Evolutionary conservation across 2,329 filamentous ascomycete genomes (phyloP).

Genomic region (Arthrobotrys musiformis): DNA sequence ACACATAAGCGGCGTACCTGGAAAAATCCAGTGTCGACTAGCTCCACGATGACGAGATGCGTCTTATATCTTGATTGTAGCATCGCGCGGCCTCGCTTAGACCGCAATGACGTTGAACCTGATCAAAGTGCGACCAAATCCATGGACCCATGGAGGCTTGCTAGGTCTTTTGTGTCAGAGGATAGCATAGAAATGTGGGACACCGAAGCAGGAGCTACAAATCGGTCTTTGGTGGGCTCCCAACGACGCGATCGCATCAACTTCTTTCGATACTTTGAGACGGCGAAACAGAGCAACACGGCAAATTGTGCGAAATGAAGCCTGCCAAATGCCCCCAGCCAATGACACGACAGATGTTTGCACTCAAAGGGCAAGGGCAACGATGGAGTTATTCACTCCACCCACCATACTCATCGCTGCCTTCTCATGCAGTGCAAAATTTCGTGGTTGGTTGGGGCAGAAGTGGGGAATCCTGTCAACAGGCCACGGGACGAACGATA

Average conservation of each 20-base stretch:
- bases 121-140: slow-evolving; percentile 1
- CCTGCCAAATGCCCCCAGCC: not conserved
- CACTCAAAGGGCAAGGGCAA: slow-evolving; percentile 42
- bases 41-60: slow-evolving; percentile 13
- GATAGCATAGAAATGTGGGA: slow-evolving; percentile 11
- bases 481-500: slow-evolving; percentile 16
- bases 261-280: not conserved
- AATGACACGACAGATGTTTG: slow-evolving; percentile 28
- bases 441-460: slow-evolving; percentile 33
- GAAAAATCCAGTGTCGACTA: slow-evolving; percentile 9
- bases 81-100: slow-evolving; percentile 25
- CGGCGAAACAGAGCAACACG: not conserved
- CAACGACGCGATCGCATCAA: slow-evolving; percentile 10
- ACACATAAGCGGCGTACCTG: slow-evolving; percentile 32
- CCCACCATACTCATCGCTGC: slow-evolving; percentile 40
- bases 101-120: slow-evolving; percentile 37
- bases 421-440: slow-evolving; percentile 28
- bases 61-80: slow-evolving; percentile 1
- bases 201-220: slow-evolving; percentile 1
- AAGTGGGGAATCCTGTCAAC: slow-evolving; percentile 20
- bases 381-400: not conserved
- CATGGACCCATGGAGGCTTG: slow-evolving; percentile 33
- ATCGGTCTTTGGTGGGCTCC: slow-evolving; percentile 17
- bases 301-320: slow-evolving; percentile 19
- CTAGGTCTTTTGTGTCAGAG: slow-evolving; percentile 26